phyloP scores from a whole-genome alignment of 202 grass and related monocot genomes.

The Hordeum pubiflorum region DNA sequence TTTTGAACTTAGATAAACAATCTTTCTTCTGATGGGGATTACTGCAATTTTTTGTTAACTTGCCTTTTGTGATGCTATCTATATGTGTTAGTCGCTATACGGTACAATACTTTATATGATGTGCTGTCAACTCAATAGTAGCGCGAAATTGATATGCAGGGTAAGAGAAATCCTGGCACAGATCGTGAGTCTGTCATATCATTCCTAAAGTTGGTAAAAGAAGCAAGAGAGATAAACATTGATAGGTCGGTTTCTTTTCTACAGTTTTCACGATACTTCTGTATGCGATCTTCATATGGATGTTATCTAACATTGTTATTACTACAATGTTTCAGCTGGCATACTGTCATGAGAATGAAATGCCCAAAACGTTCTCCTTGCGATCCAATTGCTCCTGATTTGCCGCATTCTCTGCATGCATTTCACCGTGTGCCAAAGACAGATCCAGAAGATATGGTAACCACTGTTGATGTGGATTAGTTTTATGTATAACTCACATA shows the following conservation, averaged over 20 bases:
- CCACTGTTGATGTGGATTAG: slow-evolving; percentile 4
- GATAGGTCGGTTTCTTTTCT: slow-evolving; percentile 59
- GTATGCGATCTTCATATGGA: slow-evolving; percentile 15
- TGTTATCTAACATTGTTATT: slow-evolving; percentile 25
- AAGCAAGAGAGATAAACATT: slow-evolving; percentile 74
- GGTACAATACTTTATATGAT: slow-evolving; percentile 6
- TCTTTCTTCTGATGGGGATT: background rate
- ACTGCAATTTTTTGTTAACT: background rate
- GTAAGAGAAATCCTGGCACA: slow-evolving; percentile 83
- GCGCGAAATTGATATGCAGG: slow-evolving; percentile 44
- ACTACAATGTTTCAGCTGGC: slow-evolving; percentile 62
- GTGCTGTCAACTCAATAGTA: background rate
- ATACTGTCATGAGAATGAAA: slow-evolving; percentile 87
- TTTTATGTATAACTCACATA: background rate
- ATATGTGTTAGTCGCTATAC: background rate
- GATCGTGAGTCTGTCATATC: slow-evolving; percentile 59
- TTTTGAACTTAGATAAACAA: slow-evolving; percentile 4
- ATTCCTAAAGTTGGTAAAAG: slow-evolving; percentile 61
- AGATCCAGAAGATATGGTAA: slow-evolving; percentile 63
- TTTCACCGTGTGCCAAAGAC: slow-evolving; percentile 51
- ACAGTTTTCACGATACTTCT: slow-evolving; percentile 17
- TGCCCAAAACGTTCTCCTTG: slow-evolving; percentile 45
- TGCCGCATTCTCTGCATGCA: slow-evolving; percentile 70
- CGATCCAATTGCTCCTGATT: slow-evolving; percentile 61
- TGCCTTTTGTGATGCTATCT: slow-evolving; percentile 2